Evolutionary conservation across 2,329 filamentous ascomycete genomes (phyloP), one percentile per base, ranked within the genome.

Genomic region (Pestalotiopsis sp.): DNA sequence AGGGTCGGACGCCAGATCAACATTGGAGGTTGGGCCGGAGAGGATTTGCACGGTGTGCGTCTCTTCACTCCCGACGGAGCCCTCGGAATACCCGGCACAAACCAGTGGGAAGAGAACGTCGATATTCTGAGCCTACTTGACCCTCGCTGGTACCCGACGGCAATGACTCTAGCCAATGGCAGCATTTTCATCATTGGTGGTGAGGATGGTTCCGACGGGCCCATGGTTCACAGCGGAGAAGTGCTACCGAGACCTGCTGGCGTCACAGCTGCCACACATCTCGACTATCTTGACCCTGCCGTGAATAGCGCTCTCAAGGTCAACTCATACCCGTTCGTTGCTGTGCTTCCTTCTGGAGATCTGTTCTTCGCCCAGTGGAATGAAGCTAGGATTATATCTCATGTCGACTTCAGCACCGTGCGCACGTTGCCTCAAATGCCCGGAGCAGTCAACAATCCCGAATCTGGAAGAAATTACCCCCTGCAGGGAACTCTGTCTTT

Each of bases 291-390:
- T 13, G 74, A 83, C 56, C 45, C 45, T 52, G 6, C 45, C 7
- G 45, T 52, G 81, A 84, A 31, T 89, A 87, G 2, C 84, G 89
- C 72, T 12, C 38, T 64, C 39, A 87, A 87, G 2, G 83, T 86
- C 79, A 89, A 89, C 73, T 78, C 89, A n/a, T 90, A 90, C 70
- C 88, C 88, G 0, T 90, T 85, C 79, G 72, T 87, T 12, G 79
- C 79, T 13, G 83, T 89, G 31, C 75, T 89, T 3, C 87, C 87
- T 9, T 80, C 81, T 11, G 86, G 86, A 23, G 83, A 83, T 25
- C 87, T 89, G 74, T 85, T 89, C 68, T 83, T 88, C n/a, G 82
- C 82, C 9, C 88, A 88, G 78, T 89, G 85, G 75, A 90, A 90
- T 74, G 85, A 89, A 75, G 87, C 86, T 6, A 80, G 86, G 11